These are phyloP conservation scores for Arthrobotrys sphaeroides DNA, from an alignment of 2,329 filamentous ascomycete genomes.

Conservation along the genomic window DNA sequence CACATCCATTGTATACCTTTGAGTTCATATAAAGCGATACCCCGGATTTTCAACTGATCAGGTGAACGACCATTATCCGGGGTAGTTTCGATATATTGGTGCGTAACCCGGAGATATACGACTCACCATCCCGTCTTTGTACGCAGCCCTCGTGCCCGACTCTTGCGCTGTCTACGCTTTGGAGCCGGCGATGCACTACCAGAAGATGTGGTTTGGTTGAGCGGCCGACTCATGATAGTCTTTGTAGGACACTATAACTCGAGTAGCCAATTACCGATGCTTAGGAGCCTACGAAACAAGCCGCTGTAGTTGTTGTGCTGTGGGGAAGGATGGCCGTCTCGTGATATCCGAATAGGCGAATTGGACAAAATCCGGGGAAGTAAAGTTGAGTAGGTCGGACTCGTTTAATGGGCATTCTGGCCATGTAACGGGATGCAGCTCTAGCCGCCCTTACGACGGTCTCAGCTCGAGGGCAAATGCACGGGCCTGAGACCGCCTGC, in stretches of 20 bases:
- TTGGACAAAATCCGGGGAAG: constrained; percentile 53
- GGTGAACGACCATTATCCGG: not conserved
- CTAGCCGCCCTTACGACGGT: constrained; percentile 26
- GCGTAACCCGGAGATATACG: not conserved
- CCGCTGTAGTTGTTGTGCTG: not conserved
- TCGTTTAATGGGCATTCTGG: constrained; percentile 48
- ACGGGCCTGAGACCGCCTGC: not conserved
- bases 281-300: not conserved
- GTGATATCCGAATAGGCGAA: constrained; percentile 52
- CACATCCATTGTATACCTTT: not conserved
- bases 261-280: constrained; percentile 1
- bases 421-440: constrained; percentile 32
- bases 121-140: constrained; percentile 63
- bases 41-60: constrained; percentile 11
- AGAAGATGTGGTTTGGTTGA: constrained; percentile 27
- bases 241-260: not conserved
- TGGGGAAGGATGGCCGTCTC: constrained; percentile 46
- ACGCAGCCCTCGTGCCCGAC: constrained; percentile 63
- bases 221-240: constrained; percentile 30
- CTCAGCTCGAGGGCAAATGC: constrained; percentile 15
- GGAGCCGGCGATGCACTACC: constrained; percentile 48
- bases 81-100: constrained; percentile 6
- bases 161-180: constrained; percentile 54
- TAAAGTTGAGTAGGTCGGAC: constrained; percentile 12
- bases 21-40: constrained; percentile 22